Conservation (phyloP, 148 eudicot genomes). For the Euryodendron excelsum region DNA sequence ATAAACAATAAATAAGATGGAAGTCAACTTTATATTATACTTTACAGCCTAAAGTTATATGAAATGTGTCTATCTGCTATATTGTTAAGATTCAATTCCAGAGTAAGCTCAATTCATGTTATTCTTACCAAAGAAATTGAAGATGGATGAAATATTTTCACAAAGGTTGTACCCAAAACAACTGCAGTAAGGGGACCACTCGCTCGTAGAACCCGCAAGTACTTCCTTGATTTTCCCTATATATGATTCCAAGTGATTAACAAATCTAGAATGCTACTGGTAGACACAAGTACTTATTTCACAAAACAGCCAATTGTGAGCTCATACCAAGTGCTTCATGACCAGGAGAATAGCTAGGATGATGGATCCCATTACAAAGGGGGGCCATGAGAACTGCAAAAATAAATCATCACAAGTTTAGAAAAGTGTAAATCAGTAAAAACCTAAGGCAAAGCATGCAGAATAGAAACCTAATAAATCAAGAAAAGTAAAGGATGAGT, state of each 20-base stretch:
- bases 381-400: conserved; percentile 93
- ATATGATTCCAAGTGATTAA: conserved; percentile 14
- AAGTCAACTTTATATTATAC: background rate
- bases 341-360: conserved; percentile 69
- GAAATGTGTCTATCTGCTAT: background rate
- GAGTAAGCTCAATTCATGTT: conserved; percentile 15
- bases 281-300: background rate
- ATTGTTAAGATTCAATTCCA: background rate
- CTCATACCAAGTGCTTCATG: conserved; percentile 93
- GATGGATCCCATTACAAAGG: conserved; percentile 82
- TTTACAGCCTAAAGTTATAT: background rate
- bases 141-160: conserved; percentile 77
- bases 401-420: conserved; percentile 15
- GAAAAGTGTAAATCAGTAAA: background rate
- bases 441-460: conserved; percentile 12
- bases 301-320: background rate
- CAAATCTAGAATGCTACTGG: background rate
- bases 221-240: conserved; percentile 84
- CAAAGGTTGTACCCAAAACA: conserved; percentile 78
- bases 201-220: conserved; percentile 75
- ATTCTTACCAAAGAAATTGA: conserved; percentile 88
- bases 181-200: conserved; percentile 96
- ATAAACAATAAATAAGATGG: background rate
- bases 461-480: background rate
- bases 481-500: background rate